Conservation (phyloP, 106 monocot genomes). For the Vanilla planifolia region DNA sequence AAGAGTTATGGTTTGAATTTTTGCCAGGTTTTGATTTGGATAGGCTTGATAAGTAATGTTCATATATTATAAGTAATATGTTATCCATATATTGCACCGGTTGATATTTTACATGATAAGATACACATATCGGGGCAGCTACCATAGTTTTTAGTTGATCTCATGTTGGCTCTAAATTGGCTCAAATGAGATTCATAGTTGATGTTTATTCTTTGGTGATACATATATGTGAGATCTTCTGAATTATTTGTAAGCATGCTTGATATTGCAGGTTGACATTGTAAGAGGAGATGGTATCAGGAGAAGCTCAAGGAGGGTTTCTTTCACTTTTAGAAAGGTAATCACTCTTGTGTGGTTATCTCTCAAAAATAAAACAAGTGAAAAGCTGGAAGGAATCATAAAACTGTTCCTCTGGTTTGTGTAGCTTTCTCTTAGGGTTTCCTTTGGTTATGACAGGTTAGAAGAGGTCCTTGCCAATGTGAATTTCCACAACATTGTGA, state of each 20-base stretch:
- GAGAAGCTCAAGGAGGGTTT: slow-evolving; percentile 75
- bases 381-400: background rate
- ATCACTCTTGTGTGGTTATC: background rate
- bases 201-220: background rate
- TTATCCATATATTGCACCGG: no score
- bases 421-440: no score
- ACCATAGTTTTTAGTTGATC: no score
- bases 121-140: no score
- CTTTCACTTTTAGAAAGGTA: slow-evolving; percentile 92
- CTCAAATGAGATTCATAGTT: background rate
- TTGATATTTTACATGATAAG: no score
- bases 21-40: no score
- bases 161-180: no score
- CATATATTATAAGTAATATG: no score
- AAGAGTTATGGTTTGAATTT: background rate
- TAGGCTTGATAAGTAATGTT: no score
- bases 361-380: background rate
- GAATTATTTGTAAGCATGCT: background rate
- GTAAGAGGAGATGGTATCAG: slow-evolving; percentile 37
- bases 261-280: slow-evolving; percentile 59
- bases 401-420: no score
- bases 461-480: slow-evolving; percentile 4
- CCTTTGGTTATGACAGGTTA: background rate
- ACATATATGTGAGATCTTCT: background rate
- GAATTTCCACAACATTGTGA: slow-evolving; percentile 1